Evolutionary conservation across 257 asterid species (phyloP).

Genomic region (Salvia hispanica): DNA sequence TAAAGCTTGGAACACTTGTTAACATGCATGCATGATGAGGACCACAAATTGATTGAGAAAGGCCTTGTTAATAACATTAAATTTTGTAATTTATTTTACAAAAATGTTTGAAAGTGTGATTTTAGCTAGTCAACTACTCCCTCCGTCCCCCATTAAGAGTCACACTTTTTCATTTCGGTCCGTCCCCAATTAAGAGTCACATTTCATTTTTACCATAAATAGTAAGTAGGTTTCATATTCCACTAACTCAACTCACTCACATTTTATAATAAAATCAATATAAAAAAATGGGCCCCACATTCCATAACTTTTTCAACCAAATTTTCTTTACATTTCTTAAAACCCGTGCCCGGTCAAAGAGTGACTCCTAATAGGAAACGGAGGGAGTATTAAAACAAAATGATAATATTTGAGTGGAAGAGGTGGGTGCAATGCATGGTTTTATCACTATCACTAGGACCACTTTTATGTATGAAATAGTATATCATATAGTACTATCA

Average conservation of each 20-base stretch:
- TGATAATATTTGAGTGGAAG: neutral
- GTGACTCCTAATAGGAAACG: too few species aligned
- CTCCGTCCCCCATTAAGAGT: too few species aligned
- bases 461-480: conserved; percentile 4
- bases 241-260: too few species aligned
- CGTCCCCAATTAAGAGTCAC: too few species aligned
- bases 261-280: too few species aligned
- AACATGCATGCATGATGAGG: neutral
- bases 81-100: neutral
- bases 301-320: too few species aligned
- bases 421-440: conserved; percentile 15
- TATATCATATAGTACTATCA: neutral
- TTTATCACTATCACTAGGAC: conserved; percentile 6
- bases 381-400: neutral
- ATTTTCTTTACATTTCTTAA: too few species aligned
- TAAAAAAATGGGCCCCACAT: too few species aligned
- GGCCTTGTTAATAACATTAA: neutral
- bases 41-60: neutral
- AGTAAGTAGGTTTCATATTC: too few species aligned
- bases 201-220: too few species aligned
- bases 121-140: neutral
- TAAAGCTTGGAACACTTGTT: neutral
- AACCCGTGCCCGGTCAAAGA: too few species aligned
- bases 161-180: too few species aligned
- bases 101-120: neutral